A percentile compares a stretch with the other conserved stretches of the same genome.
Conservation (phyloP, 805 yeast genomes). For the Yamadazyma sp. region DNA sequence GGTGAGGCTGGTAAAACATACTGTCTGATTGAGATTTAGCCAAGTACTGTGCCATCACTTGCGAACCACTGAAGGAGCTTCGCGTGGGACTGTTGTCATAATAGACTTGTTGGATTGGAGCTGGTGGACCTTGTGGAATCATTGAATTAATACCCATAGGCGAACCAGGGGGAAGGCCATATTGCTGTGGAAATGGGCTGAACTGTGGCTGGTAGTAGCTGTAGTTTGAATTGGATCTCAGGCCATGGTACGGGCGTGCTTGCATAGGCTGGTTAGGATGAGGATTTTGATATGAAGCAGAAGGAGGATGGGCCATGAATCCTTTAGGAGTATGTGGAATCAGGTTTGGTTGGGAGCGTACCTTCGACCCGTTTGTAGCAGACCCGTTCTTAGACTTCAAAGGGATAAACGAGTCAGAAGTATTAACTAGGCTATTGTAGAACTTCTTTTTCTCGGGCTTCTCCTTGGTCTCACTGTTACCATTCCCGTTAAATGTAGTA, state of each 20-base stretch:
- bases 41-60: conserved; percentile 75
- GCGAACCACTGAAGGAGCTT: conserved; percentile 51
- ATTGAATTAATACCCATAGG: conserved; percentile 11
- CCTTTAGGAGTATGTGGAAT: conserved; percentile 10
- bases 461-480: conserved; percentile 9
- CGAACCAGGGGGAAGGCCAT: conserved; percentile 4
- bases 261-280: conserved; percentile 10
- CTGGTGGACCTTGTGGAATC: conserved; percentile 14
- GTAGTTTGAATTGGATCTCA: conserved; percentile 11
- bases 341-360: conserved; percentile 1
- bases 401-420: conserved; percentile 25
- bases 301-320: conserved; percentile 7
- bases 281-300: neutral
- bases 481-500: conserved; percentile 17
- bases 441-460: conserved; percentile 15
- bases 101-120: conserved; percentile 6
- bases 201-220: conserved; percentile 11
- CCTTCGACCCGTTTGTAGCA: conserved; percentile 2
- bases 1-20: conserved; percentile 43
- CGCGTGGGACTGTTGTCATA: conserved; percentile 9
- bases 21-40: conserved; percentile 67
- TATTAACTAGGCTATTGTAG: conserved; percentile 13
- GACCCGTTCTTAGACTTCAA: conserved; percentile 12
- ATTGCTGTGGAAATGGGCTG: conserved; percentile 11
- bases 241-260: conserved; percentile 5